phyloP scores from a whole-genome alignment of 768 basidiomycete genomes.

The Phanerochaete sordida region DNA sequence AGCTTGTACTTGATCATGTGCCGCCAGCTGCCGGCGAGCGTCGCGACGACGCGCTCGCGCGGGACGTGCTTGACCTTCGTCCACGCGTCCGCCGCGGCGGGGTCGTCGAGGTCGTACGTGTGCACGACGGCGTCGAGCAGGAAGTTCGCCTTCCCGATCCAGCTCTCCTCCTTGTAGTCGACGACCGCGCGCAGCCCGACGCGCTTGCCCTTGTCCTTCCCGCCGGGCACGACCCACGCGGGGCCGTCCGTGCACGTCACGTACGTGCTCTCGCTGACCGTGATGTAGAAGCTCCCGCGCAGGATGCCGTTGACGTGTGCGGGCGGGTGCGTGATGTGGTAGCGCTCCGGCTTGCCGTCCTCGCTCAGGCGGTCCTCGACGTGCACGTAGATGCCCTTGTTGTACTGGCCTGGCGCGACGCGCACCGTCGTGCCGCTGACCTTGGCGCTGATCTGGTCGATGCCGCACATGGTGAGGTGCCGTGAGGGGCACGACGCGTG shows the following conservation, averaged over 20 bases:
- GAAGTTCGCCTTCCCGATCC: conserved; percentile 88
- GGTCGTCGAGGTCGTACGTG: conserved; percentile 64
- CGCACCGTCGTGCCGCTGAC: conserved; percentile 86
- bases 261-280: conserved; percentile 73
- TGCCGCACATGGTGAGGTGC: conserved; percentile 66
- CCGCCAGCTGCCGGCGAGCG: conserved; percentile 88
- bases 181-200: conserved; percentile 71
- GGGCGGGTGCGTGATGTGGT: conserved; percentile 86
- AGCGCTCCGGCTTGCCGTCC: conserved; percentile 72
- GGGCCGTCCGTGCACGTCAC: conserved; percentile 74
- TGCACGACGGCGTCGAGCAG: conserved; percentile 88
- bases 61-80: conserved; percentile 91
- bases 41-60: conserved; percentile 66
- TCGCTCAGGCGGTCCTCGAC: conserved; percentile 53
- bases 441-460: conserved; percentile 93
- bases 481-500: conserved; percentile 74
- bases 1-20: conserved; percentile 75
- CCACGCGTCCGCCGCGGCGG: conserved; percentile 60
- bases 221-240: background rate
- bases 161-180: conserved; percentile 98
- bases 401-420: conserved; percentile 76
- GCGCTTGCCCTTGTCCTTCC: conserved; percentile 23
- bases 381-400: conserved; percentile 85
- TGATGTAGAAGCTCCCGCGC: conserved; percentile 89
- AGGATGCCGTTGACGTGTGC: conserved; percentile 91